Conservation (phyloP, 1,284 basidiomycete genomes). For the Leccinum brunneo-olivaceum region DNA sequence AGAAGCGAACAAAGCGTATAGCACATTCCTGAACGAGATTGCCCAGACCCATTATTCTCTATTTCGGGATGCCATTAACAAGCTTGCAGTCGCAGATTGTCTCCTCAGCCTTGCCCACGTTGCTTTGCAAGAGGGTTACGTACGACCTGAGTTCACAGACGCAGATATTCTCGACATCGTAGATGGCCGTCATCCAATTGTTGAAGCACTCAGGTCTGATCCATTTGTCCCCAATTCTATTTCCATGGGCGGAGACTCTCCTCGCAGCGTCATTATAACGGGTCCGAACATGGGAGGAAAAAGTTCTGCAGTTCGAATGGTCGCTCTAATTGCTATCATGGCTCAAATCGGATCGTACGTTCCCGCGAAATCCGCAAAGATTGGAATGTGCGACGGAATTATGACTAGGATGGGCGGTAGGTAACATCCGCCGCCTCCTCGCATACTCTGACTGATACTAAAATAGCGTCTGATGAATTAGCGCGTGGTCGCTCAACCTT, state of each 20-base stretch:
- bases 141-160: constrained; percentile 58
- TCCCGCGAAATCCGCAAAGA: constrained; percentile 63
- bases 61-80: constrained; percentile 69
- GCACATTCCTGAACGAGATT: constrained; percentile 65
- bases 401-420: constrained; percentile 81
- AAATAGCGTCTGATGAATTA: constrained; percentile 77
- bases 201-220: constrained; percentile 68
- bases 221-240: constrained; percentile 78
- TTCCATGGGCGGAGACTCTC: constrained; percentile 45
- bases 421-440: constrained; percentile 13
- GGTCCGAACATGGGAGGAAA: constrained; percentile 83
- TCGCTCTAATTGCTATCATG: constrained; percentile 68
- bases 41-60: constrained; percentile 59
- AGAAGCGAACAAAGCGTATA: constrained; percentile 63
- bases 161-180: constrained; percentile 57
- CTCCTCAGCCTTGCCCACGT: constrained; percentile 63
- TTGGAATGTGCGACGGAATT: constrained; percentile 80
- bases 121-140: constrained; percentile 71
- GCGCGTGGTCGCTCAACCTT: constrained; percentile 84
- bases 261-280: constrained; percentile 72
- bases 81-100: constrained; percentile 79
- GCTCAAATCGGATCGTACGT: constrained; percentile 70
- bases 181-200: constrained; percentile 77
- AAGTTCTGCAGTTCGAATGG: constrained; percentile 70
- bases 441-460: constrained; percentile 6